Evolutionary conservation across 2,329 filamentous ascomycete genomes (phyloP).

Genomic region (Botrytis byssoidea): DNA sequence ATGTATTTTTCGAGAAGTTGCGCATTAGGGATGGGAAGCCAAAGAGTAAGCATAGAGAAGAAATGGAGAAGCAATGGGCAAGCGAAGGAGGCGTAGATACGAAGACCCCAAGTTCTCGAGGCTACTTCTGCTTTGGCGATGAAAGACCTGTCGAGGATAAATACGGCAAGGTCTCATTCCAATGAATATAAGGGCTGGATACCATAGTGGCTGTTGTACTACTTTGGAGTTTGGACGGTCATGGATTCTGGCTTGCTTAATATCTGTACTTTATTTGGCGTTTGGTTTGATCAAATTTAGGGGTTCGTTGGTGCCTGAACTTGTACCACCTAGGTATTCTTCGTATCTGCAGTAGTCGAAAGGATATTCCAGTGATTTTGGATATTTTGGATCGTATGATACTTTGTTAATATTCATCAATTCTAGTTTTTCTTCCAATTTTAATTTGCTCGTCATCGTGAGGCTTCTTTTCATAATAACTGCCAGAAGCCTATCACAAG

Average conservation of each 20-base stretch:
- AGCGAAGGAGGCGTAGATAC: conserved; percentile 13
- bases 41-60: conserved; percentile 50
- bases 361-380: not conserved
- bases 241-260: not conserved
- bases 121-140: not conserved
- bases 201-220: not conserved
- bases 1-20: conserved; percentile 60
- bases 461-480: not conserved
- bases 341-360: not conserved
- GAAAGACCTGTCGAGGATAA: conserved; percentile 23
- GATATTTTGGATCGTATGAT: not conserved
- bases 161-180: conserved; percentile 19
- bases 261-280: not conserved
- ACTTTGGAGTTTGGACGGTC: not conserved
- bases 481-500: not conserved
- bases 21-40: conserved; percentile 51
- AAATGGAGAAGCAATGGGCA: conserved; percentile 47
- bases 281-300: not conserved
- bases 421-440: not conserved
- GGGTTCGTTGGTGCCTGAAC: not conserved
- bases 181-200: not conserved
- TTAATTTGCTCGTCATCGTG: not conserved
- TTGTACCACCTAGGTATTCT: not conserved
- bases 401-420: not conserved
- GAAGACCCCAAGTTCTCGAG: not conserved